Evolutionary conservation across 495 filamentous ascomycete species (phyloP).

Genomic region (Penicillium angulare): DNA sequence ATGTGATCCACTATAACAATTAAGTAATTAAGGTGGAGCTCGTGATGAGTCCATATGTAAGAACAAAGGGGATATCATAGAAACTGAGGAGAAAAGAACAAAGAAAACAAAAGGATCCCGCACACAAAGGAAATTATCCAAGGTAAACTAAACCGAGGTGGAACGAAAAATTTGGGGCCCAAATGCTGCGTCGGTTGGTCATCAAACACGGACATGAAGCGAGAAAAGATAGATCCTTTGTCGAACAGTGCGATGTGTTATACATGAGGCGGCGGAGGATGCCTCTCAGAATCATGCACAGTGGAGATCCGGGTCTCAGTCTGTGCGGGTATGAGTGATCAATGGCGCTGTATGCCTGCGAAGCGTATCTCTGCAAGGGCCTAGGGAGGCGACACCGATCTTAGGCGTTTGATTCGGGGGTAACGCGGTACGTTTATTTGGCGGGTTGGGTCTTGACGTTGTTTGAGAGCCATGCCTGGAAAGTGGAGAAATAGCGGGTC

Average conservation of each 20-base stretch:
- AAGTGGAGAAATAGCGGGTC: constrained; percentile 16
- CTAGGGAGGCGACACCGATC: background rate
- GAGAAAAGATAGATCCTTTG: constrained; percentile 24
- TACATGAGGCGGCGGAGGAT: constrained; percentile 34
- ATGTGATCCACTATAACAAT: constrained; percentile 24
- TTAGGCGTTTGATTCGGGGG: constrained; percentile 4
- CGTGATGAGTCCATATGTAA: constrained; percentile 23
- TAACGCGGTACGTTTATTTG: constrained; percentile 33
- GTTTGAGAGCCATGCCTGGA: constrained; percentile 83
- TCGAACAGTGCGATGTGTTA: constrained; percentile 37
- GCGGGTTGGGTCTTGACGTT: constrained; percentile 77
- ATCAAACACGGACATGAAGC: constrained; percentile 46
- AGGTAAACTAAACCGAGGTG: constrained; percentile 11
- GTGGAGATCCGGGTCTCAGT: constrained; percentile 5
- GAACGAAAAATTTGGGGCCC: constrained; percentile 27
- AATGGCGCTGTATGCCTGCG: constrained; percentile 3
- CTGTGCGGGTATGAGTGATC: background rate
- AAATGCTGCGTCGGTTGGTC: constrained; percentile 49
- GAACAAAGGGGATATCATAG: constrained; percentile 38
- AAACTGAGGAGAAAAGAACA: constrained; percentile 16
- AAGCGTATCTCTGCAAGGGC: constrained; percentile 1
- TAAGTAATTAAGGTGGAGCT: constrained; percentile 32
- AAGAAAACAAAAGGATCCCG: constrained; percentile 12
- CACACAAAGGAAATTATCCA: constrained; percentile 18
- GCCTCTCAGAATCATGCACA: constrained; percentile 24